phyloP scores from a whole-genome alignment of 2,329 filamentous ascomycete genomes.

The Sclerotinia nivalis region DNA sequence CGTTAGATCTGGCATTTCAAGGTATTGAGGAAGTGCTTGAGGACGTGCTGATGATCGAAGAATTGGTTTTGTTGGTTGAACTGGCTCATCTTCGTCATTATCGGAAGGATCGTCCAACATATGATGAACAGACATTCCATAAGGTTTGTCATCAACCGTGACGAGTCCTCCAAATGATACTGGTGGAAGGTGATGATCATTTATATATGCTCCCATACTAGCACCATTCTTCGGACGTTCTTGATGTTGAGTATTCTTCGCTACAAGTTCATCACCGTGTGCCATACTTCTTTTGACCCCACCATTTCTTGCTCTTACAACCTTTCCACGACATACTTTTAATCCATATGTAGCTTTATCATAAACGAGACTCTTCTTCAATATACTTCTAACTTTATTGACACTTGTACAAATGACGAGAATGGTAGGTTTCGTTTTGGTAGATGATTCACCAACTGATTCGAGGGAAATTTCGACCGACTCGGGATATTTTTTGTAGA shows the following conservation, averaged over 20 bases:
- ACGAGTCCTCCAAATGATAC: constrained; percentile 90
- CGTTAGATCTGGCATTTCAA: constrained; percentile 44
- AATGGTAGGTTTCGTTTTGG: constrained; percentile 69
- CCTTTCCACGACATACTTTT: constrained; percentile 70
- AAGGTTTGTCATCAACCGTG: constrained; percentile 78
- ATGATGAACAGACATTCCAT: constrained; percentile 96
- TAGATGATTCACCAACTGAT: constrained; percentile 67
- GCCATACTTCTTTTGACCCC: constrained; percentile 46
- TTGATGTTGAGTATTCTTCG: constrained; percentile 76
- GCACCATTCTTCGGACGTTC: constrained; percentile 78
- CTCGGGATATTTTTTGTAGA: constrained; percentile 72
- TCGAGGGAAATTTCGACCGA: constrained; percentile 78
- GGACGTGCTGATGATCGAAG: constrained; percentile 36
- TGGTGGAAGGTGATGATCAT: constrained; percentile 81
- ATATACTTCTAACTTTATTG: constrained; percentile 67
- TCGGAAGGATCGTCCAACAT: constrained; percentile 76
- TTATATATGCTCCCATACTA: constrained; percentile 88
- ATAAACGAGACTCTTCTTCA: constrained; percentile 70
- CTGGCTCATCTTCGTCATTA: constrained; percentile 46
- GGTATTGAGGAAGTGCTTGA: constrained; percentile 28
- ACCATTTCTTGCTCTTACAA: constrained; percentile 59
- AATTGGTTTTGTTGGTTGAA: constrained; percentile 35
- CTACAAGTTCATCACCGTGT: constrained; percentile 47
- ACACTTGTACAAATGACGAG: constrained; percentile 77
- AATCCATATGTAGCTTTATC: constrained; percentile 65